Conservation (phyloP, 176 grass and related monocot genomes). For the Tuctoria greenei region DNA sequence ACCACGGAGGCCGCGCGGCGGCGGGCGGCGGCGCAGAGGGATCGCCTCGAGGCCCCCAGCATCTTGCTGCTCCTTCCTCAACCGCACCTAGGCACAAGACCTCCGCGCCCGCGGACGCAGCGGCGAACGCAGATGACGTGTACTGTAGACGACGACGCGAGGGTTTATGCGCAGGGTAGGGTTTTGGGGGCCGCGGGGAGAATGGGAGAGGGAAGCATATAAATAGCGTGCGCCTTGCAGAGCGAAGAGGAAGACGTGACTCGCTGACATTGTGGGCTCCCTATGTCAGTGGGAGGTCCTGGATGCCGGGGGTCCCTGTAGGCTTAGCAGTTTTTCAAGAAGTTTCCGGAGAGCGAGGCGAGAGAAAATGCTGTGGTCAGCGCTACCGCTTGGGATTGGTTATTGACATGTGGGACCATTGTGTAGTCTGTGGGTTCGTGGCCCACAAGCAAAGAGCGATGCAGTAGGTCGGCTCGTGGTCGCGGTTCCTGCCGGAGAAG, state of each 20-base stretch:
- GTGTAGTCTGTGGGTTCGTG: too few species aligned
- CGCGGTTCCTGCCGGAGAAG: neutral
- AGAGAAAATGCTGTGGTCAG: neutral
- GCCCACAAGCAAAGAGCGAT: too few species aligned
- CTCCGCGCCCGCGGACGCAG: neutral
- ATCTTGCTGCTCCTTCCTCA: constrained; percentile 39
- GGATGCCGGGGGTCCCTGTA: neutral
- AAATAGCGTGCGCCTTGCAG: too few species aligned
- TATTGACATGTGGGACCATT: neutral
- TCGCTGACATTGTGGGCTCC: too few species aligned
- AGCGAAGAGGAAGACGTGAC: too few species aligned
- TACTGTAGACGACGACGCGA: constrained; percentile 25
- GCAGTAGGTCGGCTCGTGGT: too few species aligned
- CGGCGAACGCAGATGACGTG: neutral
- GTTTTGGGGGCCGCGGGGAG: neutral
- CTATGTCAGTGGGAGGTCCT: too few species aligned
- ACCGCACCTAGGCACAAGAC: neutral
- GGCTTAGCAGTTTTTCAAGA: neutral
- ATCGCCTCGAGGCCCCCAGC: constrained; percentile 82
- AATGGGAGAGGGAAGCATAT: neutral
- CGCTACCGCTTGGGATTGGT: too few species aligned
- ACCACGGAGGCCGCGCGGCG: constrained; percentile 29
- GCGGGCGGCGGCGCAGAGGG: constrained; percentile 50
- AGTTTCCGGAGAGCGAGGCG: constrained; percentile 17
- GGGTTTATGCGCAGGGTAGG: constrained; percentile 49